Evolutionary conservation across 352 stramenopile genomes (phyloP).

Genomic region (Lagenidium giganteum): DNA sequence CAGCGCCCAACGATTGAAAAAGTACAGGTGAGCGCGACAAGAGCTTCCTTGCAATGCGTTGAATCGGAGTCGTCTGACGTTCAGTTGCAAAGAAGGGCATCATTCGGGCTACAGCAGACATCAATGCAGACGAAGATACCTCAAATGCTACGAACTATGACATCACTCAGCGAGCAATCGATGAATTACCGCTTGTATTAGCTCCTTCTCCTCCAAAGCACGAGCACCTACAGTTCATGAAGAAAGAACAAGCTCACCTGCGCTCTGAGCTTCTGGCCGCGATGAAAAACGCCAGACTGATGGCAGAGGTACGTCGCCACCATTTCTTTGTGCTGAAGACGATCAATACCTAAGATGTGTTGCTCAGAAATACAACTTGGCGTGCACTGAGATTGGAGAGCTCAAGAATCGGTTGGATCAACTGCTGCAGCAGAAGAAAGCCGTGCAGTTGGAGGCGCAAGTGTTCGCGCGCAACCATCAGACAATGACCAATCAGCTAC

Average conservation of each 20-base stretch:
- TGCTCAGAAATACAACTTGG: too few species aligned
- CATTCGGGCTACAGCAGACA: too few species aligned
- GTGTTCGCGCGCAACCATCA: slow-evolving; percentile 61
- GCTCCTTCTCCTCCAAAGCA: too few species aligned
- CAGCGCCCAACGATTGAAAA: slow-evolving; percentile 33
- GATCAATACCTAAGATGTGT: too few species aligned
- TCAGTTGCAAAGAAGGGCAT: too few species aligned
- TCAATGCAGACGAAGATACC: too few species aligned
- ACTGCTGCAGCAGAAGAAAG: slow-evolving; percentile 39
- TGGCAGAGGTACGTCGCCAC: too few species aligned
- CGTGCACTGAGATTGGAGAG: slow-evolving; percentile 20
- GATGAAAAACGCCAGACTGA: too few species aligned
- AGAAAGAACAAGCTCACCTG: slow-evolving; percentile 46
- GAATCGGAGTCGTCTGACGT: background rate
- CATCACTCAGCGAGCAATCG: too few species aligned
- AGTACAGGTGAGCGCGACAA: slow-evolving; percentile 8
- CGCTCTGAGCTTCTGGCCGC: slow-evolving; percentile 34
- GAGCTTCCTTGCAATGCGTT: background rate
- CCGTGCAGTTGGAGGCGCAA: slow-evolving; percentile 49
- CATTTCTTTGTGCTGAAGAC: too few species aligned
- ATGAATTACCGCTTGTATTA: too few species aligned
- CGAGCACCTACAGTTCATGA: slow-evolving; percentile 61
- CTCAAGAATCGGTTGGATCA: slow-evolving; percentile 28
- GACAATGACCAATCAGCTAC: slow-evolving; percentile 62
- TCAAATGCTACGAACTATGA: too few species aligned